Evolutionary conservation across 2,329 filamentous ascomycete species (phyloP), one percentile per base, ranked within the genome.

Genomic region (Colletotrichum melonis): DNA sequence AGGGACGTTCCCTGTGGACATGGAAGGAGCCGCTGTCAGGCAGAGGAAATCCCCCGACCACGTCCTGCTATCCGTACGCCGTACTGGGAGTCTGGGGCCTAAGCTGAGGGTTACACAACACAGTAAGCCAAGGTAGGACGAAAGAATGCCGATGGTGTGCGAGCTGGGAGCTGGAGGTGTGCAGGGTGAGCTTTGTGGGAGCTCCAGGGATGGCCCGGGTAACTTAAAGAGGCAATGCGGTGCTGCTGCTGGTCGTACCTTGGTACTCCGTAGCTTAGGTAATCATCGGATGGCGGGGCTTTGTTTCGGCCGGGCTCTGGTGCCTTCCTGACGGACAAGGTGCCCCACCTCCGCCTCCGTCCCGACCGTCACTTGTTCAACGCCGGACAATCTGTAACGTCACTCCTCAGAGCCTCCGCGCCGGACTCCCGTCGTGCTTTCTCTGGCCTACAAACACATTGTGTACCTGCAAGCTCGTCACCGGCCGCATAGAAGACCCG

Each of bases 331-430:
- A 11, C 38, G 38, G 16, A 5, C 14, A 16, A 16, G 38, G 26
- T 28, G 46, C 49, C 63, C 69, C 63, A 49, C 56, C 55, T 55
- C 67, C 69, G 66, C 54, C 42, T 63, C 60, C 60, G 59, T 63
- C 22, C 69, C 69, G 69, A 68, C 38, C 42, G n/a, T 52, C 26
- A 63, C 30, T 63, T 65, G 62, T 49, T 63, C 66, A 67, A 49
- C 28, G 32, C 64, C 63, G 69, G 64, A 57, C 28, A 49, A 63
- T 38, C 58, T 56, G 57, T 64, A 58, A 63, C 64, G 22, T 63
- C 64, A 63, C 9, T 26, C 58, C n/a, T 52, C 38, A 12, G 64
- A 62, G 56, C 63, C 52, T 46, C 58, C 57, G 57, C 4, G 22
- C 38, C 24, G 24, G 22, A 1, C 8, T 7, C 32, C 32, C 32